Percentiles rank a stretch among this genome's conserved stretches.
Conservation (phyloP, 148 eudicot genomes). For the Hydrangea macrophylla region DNA sequence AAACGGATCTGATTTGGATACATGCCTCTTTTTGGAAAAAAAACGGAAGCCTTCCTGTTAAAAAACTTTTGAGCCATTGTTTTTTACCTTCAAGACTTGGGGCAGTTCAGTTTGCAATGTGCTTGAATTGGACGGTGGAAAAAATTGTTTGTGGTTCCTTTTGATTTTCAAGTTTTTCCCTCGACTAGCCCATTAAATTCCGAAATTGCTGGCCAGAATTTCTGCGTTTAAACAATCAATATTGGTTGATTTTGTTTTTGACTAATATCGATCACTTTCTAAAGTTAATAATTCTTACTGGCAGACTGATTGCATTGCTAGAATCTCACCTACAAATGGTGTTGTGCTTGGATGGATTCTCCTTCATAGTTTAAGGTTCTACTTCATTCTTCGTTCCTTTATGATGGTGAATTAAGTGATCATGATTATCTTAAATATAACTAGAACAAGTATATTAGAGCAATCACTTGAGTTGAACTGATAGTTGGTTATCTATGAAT, state of each 20-base stretch:
- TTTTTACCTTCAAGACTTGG: not conserved
- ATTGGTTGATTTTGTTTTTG: not conserved
- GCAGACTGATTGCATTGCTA: slow-evolving; percentile 94
- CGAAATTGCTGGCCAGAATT: no score
- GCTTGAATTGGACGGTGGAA: not conserved
- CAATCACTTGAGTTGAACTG: slow-evolving; percentile 5
- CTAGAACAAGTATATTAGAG: not conserved
- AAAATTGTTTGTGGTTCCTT: not conserved
- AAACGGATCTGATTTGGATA: slow-evolving; percentile 1
- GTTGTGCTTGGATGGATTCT: slow-evolving; percentile 76
- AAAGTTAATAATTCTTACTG: not conserved
- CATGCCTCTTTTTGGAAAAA: no score
- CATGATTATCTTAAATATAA: not conserved
- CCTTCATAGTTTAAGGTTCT: slow-evolving; percentile 76
- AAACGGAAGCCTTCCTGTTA: no score
- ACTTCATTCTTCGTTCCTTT: slow-evolving; percentile 5
- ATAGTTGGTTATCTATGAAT: slow-evolving; percentile 7
- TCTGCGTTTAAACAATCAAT: no score
- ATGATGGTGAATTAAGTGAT: not conserved
- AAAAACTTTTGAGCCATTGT: no score
- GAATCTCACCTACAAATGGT: slow-evolving; percentile 67
- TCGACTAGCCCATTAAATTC: not conserved
- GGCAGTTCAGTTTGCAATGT: not conserved
- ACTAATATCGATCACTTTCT: not conserved
- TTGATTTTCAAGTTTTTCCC: not conserved